phyloP scores from a whole-genome alignment of 1,139 yeast genomes.

The Sugiyamaella xylanicola region DNA sequence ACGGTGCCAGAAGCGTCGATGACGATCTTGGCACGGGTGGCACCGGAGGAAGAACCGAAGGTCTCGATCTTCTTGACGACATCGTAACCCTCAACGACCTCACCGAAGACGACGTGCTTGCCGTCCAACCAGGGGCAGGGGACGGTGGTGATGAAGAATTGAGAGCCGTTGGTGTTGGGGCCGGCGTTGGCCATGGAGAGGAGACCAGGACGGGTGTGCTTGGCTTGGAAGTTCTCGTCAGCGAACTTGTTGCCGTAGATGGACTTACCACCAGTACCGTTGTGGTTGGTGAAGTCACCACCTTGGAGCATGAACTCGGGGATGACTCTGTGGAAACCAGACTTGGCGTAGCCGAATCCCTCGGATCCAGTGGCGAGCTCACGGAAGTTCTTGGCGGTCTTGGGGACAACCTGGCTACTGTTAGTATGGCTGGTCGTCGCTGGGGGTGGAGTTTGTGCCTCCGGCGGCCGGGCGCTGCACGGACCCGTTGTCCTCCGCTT shows the following conservation, averaged over 20 bases:
- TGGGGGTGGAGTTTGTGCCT: background rate
- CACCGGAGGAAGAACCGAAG: conserved; percentile 82
- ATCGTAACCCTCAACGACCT: conserved; percentile 88
- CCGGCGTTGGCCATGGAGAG: conserved; percentile 99
- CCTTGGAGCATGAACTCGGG: conserved; percentile 99
- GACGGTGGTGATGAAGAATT: conserved; percentile 97
- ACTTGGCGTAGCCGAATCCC: conserved; percentile 91
- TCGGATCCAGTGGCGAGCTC: conserved; percentile 96
- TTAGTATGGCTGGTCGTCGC: background rate
- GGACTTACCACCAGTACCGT: conserved; percentile 97
- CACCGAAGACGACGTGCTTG: conserved; percentile 98
- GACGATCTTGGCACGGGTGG: conserved; percentile 74
- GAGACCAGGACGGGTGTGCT: conserved; percentile 90
- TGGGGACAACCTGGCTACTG: conserved; percentile 64
- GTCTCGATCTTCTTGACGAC: conserved; percentile 90
- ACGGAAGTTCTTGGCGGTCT: conserved; percentile 98
- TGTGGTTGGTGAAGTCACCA: conserved; percentile 81
- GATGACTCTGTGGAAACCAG: conserved; percentile 97
- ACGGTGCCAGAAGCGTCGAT: conserved; percentile 87
- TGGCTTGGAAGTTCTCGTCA: conserved; percentile 89
- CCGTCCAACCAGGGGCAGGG: conserved; percentile 97
- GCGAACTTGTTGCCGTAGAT: conserved; percentile 96
- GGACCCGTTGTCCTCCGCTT: conserved; percentile 4
- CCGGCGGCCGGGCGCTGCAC: conserved; percentile 8
- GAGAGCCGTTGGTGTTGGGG: conserved; percentile 99